Evolutionary conservation across 805 yeast genomes (phyloP), one percentile per base, ranked within the genome.

Genomic region (Ogataea siamensis): DNA sequence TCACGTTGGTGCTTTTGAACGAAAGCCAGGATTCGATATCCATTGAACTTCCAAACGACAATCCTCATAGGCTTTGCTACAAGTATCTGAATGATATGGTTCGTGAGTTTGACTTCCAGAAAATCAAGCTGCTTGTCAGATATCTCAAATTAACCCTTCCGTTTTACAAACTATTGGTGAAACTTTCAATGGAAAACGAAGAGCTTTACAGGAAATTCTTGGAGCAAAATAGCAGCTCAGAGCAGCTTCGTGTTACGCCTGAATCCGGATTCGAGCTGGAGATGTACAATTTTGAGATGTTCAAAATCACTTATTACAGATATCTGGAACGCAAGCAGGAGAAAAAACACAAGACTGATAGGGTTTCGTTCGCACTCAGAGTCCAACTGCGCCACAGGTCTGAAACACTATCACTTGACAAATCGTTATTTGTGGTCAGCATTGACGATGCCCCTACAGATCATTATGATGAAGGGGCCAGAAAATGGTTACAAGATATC

Each of bases 101-200:
- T 2, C 28, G 47, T 7, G 44, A 41, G 19, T 48, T 48, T 27
- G 48, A 43, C 25, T 49, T 41, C 32, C 31, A 30, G 16, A 46
- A 39, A 35, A 51, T 62, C n/a, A 53, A 51, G 21, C 50, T 49
- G 20, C 42, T 62, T 32, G 53, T 62, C 11, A 43, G 35, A 1
- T 60, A 55, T 37, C 44, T 60, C 26, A 56, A 55, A 39, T 24
- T 59, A 20, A 60, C 65, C 4, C 42, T 62, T 7, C 55, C 58
- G 3, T 53, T 56, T 32, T 59, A 52, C 40, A 54, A 49, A 22
- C 20, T 44, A 3, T 43, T 51, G 15, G 38, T 43, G 23, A 38
- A 41, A 4, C 29, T 58, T 6, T 13, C 25, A 2, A 7, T 35
- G 4, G 51, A 49, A 18, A 46, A 40, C n/a, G 39, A 26, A 3